These are phyloP conservation scores for Colletotrichum theobromicola DNA, from an alignment of 2,329 filamentous ascomycete genomes.

Conservation along the genomic window DNA sequence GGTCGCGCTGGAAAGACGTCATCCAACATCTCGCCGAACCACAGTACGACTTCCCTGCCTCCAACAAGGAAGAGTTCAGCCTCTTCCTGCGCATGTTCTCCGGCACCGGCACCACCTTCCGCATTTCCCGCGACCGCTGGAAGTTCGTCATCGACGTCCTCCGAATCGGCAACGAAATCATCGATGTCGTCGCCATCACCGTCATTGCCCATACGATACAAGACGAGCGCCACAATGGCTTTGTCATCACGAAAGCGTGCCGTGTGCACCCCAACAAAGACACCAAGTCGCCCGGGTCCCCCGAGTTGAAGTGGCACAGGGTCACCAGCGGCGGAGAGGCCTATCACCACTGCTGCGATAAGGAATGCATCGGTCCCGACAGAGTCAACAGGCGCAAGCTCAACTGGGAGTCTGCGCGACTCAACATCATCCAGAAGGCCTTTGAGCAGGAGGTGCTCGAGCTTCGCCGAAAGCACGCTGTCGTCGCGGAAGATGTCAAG, in stretches of 20 bases:
- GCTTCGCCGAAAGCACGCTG: not conserved
- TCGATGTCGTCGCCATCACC: conserved; percentile 3
- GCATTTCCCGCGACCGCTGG: not conserved
- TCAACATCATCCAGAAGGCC: not conserved
- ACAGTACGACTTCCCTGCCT: not conserved
- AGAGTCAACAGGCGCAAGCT: not conserved
- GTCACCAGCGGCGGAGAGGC: not conserved
- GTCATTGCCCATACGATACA: not conserved
- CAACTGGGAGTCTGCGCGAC: not conserved
- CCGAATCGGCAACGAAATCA: not conserved
- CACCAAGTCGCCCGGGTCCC: not conserved
- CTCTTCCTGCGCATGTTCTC: not conserved
- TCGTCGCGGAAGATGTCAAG: too few species aligned
- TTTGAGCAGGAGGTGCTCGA: conserved; percentile 1
- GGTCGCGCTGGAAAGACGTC: not conserved
- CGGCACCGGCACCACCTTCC: conserved; percentile 8
- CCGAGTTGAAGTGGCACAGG: not conserved
- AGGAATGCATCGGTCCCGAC: not conserved
- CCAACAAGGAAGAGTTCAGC: not conserved
- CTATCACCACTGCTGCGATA: conserved; percentile 6
- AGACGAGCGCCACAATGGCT: not conserved
- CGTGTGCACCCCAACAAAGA: not conserved
- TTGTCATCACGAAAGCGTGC: not conserved
- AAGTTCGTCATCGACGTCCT: conserved; percentile 2
- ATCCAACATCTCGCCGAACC: not conserved